Base-by-base conservation (phyloP, 2,329 filamentous ascomycete species). In the Penicillium nordicum region DNA sequence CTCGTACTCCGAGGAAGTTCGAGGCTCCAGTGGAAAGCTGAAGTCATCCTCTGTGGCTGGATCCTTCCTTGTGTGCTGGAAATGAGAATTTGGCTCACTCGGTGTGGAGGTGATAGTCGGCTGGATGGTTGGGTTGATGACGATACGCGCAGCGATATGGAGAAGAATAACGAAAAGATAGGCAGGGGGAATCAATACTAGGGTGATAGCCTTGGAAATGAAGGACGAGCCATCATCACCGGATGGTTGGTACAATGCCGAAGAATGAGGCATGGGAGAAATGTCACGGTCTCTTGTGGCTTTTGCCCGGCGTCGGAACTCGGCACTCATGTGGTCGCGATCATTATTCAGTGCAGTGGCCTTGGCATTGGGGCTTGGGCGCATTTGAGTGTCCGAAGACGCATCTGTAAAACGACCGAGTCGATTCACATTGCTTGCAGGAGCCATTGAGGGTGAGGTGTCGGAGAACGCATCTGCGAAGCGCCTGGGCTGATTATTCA, bases 131-230 rank as follows among this genome's bases (percentile, higher is more conserved):
- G 70, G 68, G 12, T 65, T 69, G 40, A 72, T 63, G 5, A 86
- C 82, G 59, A 96, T 90, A 59, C 84, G 86, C 0, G 89, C 87
- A 0, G 92, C 90, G 55, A 96, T 90, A 54, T 86, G 85, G 5
- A 96, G 81, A 80, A 96, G 92, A 40, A 96, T 78, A 27, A 84
- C 80, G 36, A 96, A 83, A 2, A 96, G 81, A 65, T 92, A 85
- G 34, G 87, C 84, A 0, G 92, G 91, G n/a, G 91, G 91, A 0
- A 89, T 86, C 14, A 96, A 77, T 4, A 96, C 81, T 30, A 94
- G 81, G 50, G 89, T 86, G 60, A 84, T 86, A 0, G 91, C 92
- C 74, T 90, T 92, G 54, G 87, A 84, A 27, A 96, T 82, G 30
- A 96, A 82, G 3, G 85, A 82, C 49, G 84, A 77, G 1, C 85